These are phyloP conservation scores for Berberis vulgaris DNA, from an alignment of 164 flowering plant species.

Conservation along the genomic window DNA sequence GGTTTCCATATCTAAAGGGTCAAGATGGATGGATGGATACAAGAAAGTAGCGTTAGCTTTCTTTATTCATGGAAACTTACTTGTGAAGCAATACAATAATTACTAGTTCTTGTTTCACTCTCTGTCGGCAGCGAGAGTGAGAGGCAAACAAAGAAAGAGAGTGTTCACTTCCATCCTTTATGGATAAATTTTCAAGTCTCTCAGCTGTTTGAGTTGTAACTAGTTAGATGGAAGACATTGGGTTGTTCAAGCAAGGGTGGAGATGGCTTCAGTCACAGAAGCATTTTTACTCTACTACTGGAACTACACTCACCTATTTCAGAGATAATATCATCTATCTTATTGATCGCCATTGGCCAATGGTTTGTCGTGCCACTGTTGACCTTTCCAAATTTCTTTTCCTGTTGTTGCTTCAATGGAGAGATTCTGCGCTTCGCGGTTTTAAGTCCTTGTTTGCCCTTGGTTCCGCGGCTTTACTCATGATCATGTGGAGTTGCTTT, in stretches of 20 bases:
- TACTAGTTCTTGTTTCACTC: background rate
- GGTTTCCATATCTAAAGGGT: background rate
- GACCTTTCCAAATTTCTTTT: slow-evolving; percentile 31
- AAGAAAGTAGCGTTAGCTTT: background rate
- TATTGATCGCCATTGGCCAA: slow-evolving; percentile 79
- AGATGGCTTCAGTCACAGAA: slow-evolving; percentile 75
- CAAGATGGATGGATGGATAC: background rate
- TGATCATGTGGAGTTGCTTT: slow-evolving; percentile 94
- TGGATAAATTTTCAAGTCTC: background rate
- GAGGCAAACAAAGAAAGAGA: background rate
- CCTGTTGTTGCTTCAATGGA: slow-evolving; percentile 46
- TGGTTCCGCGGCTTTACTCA: slow-evolving; percentile 69
- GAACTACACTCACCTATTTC: slow-evolving; percentile 22
- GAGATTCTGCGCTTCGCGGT: slow-evolving; percentile 47
- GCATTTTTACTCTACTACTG: slow-evolving; percentile 29
- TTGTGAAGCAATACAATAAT: slow-evolving; percentile 29
- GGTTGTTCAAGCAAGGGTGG: slow-evolving; percentile 78
- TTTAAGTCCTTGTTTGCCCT: slow-evolving; percentile 42
- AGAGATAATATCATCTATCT: slow-evolving; percentile 40
- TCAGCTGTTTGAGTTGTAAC: background rate
- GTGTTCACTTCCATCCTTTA: background rate
- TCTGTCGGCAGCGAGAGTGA: background rate
- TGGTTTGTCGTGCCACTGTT: slow-evolving; percentile 46
- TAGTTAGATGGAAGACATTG: slow-evolving; percentile 58
- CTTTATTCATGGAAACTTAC: slow-evolving; percentile 28